Evolutionary conservation across 1,284 basidiomycete species (phyloP).

Genomic region (Fomitopsis schrenkii): DNA sequence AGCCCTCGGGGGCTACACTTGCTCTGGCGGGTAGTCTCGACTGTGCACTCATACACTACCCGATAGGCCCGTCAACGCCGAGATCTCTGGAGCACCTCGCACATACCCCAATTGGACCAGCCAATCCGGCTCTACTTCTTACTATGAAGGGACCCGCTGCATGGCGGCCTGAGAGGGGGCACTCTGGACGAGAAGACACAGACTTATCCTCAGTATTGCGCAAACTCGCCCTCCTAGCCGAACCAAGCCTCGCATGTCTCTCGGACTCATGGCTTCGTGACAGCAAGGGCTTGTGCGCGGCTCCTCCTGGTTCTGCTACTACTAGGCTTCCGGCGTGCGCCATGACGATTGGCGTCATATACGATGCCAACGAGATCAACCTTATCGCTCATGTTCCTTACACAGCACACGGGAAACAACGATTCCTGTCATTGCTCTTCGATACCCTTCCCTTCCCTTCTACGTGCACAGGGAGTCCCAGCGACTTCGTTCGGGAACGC

Average conservation of each 20-base stretch:
- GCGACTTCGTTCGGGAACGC: not conserved
- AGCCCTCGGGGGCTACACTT: not conserved
- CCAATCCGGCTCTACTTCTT: not conserved
- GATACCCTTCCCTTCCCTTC: not conserved
- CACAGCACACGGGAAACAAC: not conserved
- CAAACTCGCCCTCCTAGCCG: not conserved
- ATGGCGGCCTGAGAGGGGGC: not conserved
- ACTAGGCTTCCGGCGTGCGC: not conserved
- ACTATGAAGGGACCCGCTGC: not conserved
- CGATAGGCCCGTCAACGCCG: not conserved
- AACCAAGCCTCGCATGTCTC: not conserved
- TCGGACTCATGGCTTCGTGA: not conserved
- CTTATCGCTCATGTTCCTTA: not conserved
- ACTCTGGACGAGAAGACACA: not conserved
- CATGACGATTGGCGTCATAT: not conserved
- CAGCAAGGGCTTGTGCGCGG: not conserved
- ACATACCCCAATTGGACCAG: not conserved
- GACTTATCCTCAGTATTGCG: not conserved
- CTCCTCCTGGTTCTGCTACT: not conserved
- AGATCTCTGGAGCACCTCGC: not conserved
- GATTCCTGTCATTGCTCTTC: not conserved
- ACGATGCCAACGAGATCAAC: not conserved
- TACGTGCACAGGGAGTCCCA: not conserved
- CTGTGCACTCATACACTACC: not conserved
- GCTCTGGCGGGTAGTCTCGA: not conserved